Conservation (phyloP, 2,329 filamentous ascomycete genomes). For the Calonectria henricotiae region DNA sequence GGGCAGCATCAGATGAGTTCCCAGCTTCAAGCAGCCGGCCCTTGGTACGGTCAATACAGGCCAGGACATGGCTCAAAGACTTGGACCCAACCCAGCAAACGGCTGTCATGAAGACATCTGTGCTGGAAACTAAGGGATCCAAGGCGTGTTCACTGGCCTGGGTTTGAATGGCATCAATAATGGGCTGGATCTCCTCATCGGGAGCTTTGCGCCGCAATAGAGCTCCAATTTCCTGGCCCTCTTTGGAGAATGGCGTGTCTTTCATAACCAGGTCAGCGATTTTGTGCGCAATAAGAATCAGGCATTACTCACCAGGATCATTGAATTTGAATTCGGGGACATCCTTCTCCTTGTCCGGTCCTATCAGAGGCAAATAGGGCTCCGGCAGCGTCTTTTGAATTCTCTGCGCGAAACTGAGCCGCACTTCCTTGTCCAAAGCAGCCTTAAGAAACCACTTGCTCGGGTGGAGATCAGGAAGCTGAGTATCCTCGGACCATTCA, state of each 20-base stretch:
- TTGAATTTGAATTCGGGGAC: constrained; percentile 96
- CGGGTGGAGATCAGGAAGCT: constrained; percentile 83
- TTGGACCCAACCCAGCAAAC: constrained; percentile 96
- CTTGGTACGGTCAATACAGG: constrained; percentile 95
- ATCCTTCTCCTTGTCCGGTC: constrained; percentile 92
- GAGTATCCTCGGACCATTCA: constrained; percentile 93
- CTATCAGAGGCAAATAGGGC: constrained; percentile 85
- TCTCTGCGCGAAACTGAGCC: constrained; percentile 94
- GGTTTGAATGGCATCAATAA: constrained; percentile 87
- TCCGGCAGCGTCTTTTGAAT: constrained; percentile 94
- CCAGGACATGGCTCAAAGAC: constrained; percentile 94
- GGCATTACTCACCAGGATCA: constrained; percentile 74
- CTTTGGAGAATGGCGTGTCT: constrained; percentile 86
- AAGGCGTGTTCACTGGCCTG: constrained; percentile 80
- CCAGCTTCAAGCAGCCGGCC: constrained; percentile 88
- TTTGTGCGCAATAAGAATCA: background rate
- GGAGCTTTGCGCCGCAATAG: constrained; percentile 88
- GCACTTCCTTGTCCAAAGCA: constrained; percentile 95
- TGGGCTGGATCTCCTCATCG: constrained; percentile 87
- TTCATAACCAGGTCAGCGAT: constrained; percentile 17
- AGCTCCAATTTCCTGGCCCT: constrained; percentile 86
- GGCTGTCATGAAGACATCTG: constrained; percentile 93
- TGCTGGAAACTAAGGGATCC: constrained; percentile 88
- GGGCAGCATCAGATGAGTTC: constrained; percentile 80
- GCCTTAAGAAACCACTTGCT: constrained; percentile 95